Conservation (phyloP, 345 rosid genomes). For the Lumnitzera racemosa region DNA sequence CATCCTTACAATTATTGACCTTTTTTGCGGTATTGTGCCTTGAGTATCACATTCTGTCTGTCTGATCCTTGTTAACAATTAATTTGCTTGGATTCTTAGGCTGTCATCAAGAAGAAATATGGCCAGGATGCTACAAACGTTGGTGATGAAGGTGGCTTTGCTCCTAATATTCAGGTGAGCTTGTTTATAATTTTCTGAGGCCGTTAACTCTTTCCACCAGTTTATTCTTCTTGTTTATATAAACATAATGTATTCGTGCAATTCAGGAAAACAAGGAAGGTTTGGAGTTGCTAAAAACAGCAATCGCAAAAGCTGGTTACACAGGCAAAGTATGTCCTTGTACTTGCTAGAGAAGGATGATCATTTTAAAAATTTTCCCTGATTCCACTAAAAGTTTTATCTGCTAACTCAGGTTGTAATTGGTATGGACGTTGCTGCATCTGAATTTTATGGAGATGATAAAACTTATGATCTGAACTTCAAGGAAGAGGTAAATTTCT, state of each 20-base stretch:
- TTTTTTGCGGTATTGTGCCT: background rate
- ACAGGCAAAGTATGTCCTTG: slow-evolving; percentile 59
- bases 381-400: background rate
- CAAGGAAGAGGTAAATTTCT: slow-evolving; percentile 58
- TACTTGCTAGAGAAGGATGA: background rate
- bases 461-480: slow-evolving; percentile 83
- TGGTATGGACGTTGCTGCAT: slow-evolving; percentile 99
- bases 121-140: slow-evolving; percentile 99
- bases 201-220: too few species aligned
- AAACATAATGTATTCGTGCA: background rate
- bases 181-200: background rate
- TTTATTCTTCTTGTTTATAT: background rate
- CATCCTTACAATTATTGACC: background rate
- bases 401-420: slow-evolving; percentile 61
- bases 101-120: slow-evolving; percentile 91
- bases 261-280: slow-evolving; percentile 97
- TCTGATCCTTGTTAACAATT: background rate
- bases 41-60: background rate
- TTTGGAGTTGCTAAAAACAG: slow-evolving; percentile 84
- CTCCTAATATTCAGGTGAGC: slow-evolving; percentile 87
- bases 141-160: slow-evolving; percentile 98
- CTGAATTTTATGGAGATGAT: slow-evolving; percentile 78
- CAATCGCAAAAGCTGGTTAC: slow-evolving; percentile 92
- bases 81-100: slow-evolving; percentile 16
- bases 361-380: background rate